A percentile compares a stretch with the other conserved stretches of the same genome.
Conservation (phyloP, 179 eudicot species). For the Pouteria campechiana region DNA sequence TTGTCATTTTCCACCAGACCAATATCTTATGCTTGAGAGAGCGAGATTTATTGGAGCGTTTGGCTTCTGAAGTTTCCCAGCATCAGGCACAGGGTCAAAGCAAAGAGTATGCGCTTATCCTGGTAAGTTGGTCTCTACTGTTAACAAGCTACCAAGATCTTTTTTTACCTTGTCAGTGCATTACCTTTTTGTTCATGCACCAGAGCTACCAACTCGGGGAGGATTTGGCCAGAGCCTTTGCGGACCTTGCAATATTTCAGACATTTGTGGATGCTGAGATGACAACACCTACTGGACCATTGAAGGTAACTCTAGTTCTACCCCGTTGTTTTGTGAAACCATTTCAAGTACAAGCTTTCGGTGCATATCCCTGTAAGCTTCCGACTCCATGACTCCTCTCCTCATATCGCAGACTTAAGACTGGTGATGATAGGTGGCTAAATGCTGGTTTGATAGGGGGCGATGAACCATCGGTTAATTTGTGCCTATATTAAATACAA, state of each 20-base stretch:
- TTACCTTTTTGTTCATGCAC: conserved; percentile 2
- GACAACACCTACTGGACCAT: conserved; percentile 35
- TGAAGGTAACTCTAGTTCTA: conserved; percentile 74
- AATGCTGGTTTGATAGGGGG: too few species aligned
- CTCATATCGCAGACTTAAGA: too few species aligned
- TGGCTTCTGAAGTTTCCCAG: conserved; percentile 60
- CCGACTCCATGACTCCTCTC: too few species aligned
- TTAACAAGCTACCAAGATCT: not conserved
- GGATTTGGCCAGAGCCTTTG: conserved; percentile 91
- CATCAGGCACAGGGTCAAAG: conserved; percentile 62
- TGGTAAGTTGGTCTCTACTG: conserved; percentile 31
- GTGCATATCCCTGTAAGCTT: too few species aligned
- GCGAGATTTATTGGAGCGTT: conserved; percentile 69
- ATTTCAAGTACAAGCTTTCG: too few species aligned
- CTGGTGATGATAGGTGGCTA: too few species aligned
- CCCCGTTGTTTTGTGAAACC: too few species aligned
- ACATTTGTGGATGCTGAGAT: conserved; percentile 67
- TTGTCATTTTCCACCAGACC: conserved; percentile 27
- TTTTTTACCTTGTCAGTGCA: not conserved
- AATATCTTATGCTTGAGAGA: conserved; percentile 82
- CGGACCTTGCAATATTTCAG: conserved; percentile 67
- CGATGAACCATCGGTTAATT: too few species aligned
- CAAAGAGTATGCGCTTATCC: conserved; percentile 56
- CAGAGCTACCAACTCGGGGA: conserved; percentile 89
- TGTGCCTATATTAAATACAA: too few species aligned